Percentiles rank a stretch among this genome's conserved stretches.
Conservation (phyloP, 1,139 yeast species). For the Candida glucosophila region DNA sequence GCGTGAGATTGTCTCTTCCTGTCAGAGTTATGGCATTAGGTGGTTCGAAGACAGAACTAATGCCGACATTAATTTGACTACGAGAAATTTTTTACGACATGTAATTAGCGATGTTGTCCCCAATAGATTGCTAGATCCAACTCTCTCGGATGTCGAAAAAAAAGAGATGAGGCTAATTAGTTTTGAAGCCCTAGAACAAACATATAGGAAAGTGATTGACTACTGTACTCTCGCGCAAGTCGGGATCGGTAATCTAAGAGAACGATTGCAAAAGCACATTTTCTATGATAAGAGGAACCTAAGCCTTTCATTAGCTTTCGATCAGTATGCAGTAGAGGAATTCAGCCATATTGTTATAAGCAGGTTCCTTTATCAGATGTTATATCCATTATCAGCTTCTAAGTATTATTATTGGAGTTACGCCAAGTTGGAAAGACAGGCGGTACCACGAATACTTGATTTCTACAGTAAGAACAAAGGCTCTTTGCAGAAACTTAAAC, state of each 20-base stretch:
- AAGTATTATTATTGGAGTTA: slow-evolving; percentile 39
- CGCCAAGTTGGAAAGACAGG: slow-evolving; percentile 29
- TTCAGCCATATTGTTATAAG: slow-evolving; percentile 20
- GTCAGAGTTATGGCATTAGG: slow-evolving; percentile 24
- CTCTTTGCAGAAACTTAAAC: slow-evolving; percentile 4
- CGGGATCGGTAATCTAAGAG: no score
- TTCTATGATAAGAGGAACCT: slow-evolving; percentile 4
- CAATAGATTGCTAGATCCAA: no score
- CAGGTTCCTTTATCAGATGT: slow-evolving; percentile 22
- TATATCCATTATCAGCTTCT: slow-evolving; percentile 30
- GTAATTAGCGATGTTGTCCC: slow-evolving; percentile 23
- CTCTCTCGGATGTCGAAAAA: no score
- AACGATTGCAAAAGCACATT: no score
- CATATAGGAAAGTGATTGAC: no score
- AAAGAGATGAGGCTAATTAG: slow-evolving; percentile 1
- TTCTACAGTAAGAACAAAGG: slow-evolving; percentile 2
- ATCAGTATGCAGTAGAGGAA: slow-evolving; percentile 8
- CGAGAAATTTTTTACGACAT: slow-evolving; percentile 41
- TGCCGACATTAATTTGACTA: slow-evolving; percentile 41
- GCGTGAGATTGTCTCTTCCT: slow-evolving; percentile 35
- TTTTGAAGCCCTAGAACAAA: no score
- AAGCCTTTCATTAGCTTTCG: slow-evolving; percentile 1
- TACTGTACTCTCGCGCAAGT: no score
- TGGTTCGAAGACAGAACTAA: slow-evolving; percentile 75
- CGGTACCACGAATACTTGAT: slow-evolving; percentile 16